Evolutionary conservation across 2,329 filamentous ascomycete genomes (phyloP), one percentile per base, ranked within the genome.

Genomic region (Paramyrothecium sp.): DNA sequence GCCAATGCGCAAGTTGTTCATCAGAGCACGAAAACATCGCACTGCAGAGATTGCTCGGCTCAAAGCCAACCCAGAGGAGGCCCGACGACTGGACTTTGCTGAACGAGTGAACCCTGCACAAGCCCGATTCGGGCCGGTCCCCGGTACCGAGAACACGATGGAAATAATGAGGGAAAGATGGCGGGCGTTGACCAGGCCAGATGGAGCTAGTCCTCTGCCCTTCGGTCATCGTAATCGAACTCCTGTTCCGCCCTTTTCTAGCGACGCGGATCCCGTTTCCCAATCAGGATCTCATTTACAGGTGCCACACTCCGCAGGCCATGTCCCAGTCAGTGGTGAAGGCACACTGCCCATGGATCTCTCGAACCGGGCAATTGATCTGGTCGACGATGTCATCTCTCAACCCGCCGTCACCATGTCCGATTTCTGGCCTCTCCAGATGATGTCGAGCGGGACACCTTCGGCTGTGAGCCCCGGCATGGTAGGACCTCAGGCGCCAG

Each of bases 1-100:
- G 48, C 82, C 83, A 0, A 70, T 87, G 51, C 78, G 78, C 51
- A 84, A 80, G 60, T 73, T 87, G 1, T 83, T 83, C 63, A 63
- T 77, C 54, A 81, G 81, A 60, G 82, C 83, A 0, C 76, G 74
- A 46, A 78, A 74, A 57, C 80, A 85, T 58, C 78, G 84, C 5
- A 77, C 78, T 8, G 70, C 74, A 0, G 83, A 86, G 65, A 71
- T 86, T 12, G 65, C 68, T 11, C 77, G 82, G 1, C 72, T 86
- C 20, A 75, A 74, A 21, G 71, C 71, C 1, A 73, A 85, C 44
- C 78, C 77, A 0, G 75, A 78, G 7, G 82, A 80, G 16, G 81
- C 81, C 2, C 72, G 74, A 16, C 73, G 76, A 23, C 69, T 86
- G 2, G 82, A 85, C 58, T 67, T 75, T 19, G 74, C 78, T 7